Evolutionary conservation across 495 filamentous ascomycete species (phyloP), one percentile per base, ranked within the genome.

Genomic region (Neurospora pannonica): DNA sequence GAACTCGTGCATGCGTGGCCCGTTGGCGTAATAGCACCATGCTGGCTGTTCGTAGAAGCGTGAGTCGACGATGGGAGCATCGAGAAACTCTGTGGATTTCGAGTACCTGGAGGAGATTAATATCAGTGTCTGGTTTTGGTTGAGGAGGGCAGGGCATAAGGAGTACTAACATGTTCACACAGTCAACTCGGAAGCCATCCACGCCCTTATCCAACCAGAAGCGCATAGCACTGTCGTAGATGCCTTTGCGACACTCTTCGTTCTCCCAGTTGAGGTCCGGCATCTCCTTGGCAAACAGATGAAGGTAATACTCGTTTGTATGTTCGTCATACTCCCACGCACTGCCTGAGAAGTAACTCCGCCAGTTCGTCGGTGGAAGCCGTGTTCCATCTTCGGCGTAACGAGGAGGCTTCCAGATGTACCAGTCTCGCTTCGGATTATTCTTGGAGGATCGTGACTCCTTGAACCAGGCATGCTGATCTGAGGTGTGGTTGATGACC

Each of bases 211-310:
- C 83, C 0, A 94, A 86, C 92, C 92, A 93, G 82, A 93, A 94
- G 6, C 86, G 83, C 85, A 93, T 89, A 15, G 82, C 79, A 42
- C 88, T 87, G 39, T 89, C 85, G 71, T 92, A 89, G 31, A 93
- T 90, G 2, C 91, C 91, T 73, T 89, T 80, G 7, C 90, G 85
- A 7, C 88, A 86, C 5, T 84, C 86, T 8, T 85, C 85, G 34
- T 89, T 88, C 75, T 93, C 90, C 91, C 91, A 93, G 83, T 94
- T 94, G 8, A 94, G 86, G 77, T 94, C 92, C 0, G 92, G 91
- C 74, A 93, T 90, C 70, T 89, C 85, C 6, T 83, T 82, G 3
- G 88, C 86, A 73, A 91, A 93, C 11, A 93, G 82, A 76, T 92
- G 90, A 3, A 94, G 86, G 76, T 92, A 93, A 77, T 93, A 93